Evolutionary conservation across 768 basidiomycete genomes (phyloP), one percentile per base, ranked within the genome.

Genomic region (Coprinellus micaceus): DNA sequence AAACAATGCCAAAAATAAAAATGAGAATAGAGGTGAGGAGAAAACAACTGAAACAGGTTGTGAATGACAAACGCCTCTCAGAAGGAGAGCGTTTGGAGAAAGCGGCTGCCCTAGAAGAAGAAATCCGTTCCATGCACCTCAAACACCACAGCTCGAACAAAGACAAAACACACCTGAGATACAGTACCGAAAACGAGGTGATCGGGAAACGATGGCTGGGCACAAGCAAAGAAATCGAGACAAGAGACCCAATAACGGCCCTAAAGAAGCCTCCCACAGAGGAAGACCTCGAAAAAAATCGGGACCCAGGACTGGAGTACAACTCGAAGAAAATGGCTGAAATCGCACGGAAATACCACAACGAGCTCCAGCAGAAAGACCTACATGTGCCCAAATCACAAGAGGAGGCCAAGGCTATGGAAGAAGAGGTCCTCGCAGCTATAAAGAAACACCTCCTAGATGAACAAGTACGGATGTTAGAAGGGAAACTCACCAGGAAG

Each of bases 261-360:
- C 56, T 60, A 13, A 37, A 19, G 21, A 51, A 46, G 24, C 48
- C 39, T 17, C 52, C 1, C 30, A 37, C 45, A 19, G 37, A 39
- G 28, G 10, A 21, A 19, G 1, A 50, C 3, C 37, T 36, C 33
- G 7, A 33, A 33, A 33, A 33, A 33, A 24, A 43, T 7, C 19
- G 21, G 30, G 5, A 28, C 25, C 4, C 36, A 37, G 36, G 36
- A 9, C 36, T 40, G 22, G 51, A 49, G 39, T 26, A 47, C 1
- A 44, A 52, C 0, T 67, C 71, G 0, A 11, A 57, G 0, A 47
- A 67, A 17, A 76, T 76, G 74, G 68, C 71, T 0, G 52, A 71
- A 0, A 51, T 74, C 0, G 68, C 71, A 0, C 52, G 52, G 17
- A 21, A 64, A 13, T 64, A 71, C 48, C 69, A 74, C 48, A 48